Percentiles rank a stretch among this genome's conserved stretches.
These are phyloP conservation scores for Aspergillus sclerotiicarbonarius DNA, from an alignment of 495 filamentous ascomycete genomes.

Conservation along the genomic window DNA sequence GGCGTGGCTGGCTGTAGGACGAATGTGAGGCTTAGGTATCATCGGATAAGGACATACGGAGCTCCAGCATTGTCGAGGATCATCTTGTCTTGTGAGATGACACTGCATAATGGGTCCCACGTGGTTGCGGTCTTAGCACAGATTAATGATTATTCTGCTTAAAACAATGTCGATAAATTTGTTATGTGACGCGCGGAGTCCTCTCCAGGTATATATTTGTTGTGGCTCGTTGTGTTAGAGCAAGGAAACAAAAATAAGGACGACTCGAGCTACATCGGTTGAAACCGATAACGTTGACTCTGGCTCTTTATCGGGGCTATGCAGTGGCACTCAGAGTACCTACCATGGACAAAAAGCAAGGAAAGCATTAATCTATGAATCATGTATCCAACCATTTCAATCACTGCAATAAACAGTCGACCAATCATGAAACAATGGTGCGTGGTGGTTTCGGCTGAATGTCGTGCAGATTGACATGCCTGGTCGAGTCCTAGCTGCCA, in stretches of 20 bases:
- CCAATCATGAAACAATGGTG: slow-evolving; percentile 5
- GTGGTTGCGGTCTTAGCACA: no score
- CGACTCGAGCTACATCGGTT: no score
- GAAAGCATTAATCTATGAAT: neutral
- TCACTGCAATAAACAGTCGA: neutral
- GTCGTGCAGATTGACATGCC: neutral
- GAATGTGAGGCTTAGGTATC: neutral
- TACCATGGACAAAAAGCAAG: neutral
- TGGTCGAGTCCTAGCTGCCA: neutral
- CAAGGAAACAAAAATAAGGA: no score
- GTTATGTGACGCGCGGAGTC: no score
- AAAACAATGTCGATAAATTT: no score
- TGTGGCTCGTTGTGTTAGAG: no score
- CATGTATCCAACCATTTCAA: neutral
- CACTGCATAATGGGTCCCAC: no score
- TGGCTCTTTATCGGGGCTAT: neutral
- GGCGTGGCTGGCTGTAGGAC: neutral
- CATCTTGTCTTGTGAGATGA: no score
- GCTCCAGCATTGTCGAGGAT: no score
- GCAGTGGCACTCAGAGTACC: neutral
- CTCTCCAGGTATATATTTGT: no score
- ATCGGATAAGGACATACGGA: neutral
- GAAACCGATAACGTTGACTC: no score
- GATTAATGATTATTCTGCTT: no score
- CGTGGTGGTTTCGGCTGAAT: slow-evolving; percentile 4